Evolutionary conservation across 768 basidiomycete species (phyloP).

Genomic region (Russula sp.): DNA sequence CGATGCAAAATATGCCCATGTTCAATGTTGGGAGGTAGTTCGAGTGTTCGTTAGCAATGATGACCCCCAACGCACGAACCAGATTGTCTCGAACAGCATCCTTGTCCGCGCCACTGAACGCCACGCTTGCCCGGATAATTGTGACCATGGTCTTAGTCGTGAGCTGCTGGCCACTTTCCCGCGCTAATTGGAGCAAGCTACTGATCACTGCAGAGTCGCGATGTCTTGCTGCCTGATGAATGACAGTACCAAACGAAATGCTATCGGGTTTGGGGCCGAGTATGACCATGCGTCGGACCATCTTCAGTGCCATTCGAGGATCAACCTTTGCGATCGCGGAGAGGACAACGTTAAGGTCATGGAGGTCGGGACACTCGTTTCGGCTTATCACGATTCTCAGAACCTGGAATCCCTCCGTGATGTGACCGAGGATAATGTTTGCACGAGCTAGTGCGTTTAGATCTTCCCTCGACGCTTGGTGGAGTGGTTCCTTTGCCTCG

Average conservation of each 20-base stretch:
- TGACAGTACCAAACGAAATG: constrained; percentile 54
- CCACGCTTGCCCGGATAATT: constrained; percentile 23
- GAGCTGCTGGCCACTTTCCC: constrained; percentile 35
- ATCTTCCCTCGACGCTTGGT: constrained; percentile 41
- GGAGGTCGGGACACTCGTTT: constrained; percentile 49
- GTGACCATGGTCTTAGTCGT: constrained; percentile 42
- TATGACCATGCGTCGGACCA: constrained; percentile 48
- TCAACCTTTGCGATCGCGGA: constrained; percentile 45
- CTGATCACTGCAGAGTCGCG: constrained; percentile 41
- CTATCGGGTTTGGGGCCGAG: constrained; percentile 46
- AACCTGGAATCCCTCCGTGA: constrained; percentile 41
- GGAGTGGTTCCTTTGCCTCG: constrained; percentile 41
- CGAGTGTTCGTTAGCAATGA: constrained; percentile 35
- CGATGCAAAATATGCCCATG: constrained; percentile 48
- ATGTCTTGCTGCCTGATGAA: constrained; percentile 50
- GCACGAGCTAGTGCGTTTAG: constrained; percentile 60
- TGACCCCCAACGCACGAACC: constrained; percentile 37
- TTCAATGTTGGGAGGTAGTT: constrained; percentile 39
- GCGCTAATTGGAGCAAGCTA: constrained; percentile 38
- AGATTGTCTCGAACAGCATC: constrained; percentile 34
- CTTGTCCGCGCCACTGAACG: constrained; percentile 26
- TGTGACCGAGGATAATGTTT: constrained; percentile 50
- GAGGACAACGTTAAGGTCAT: constrained; percentile 62
- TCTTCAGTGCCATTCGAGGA: constrained; percentile 40
- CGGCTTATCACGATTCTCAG: constrained; percentile 44